Evolutionary conservation across 306 rosid species (phyloP), one percentile per base, ranked within the genome.

Genomic region (Rubus idaeus): DNA sequence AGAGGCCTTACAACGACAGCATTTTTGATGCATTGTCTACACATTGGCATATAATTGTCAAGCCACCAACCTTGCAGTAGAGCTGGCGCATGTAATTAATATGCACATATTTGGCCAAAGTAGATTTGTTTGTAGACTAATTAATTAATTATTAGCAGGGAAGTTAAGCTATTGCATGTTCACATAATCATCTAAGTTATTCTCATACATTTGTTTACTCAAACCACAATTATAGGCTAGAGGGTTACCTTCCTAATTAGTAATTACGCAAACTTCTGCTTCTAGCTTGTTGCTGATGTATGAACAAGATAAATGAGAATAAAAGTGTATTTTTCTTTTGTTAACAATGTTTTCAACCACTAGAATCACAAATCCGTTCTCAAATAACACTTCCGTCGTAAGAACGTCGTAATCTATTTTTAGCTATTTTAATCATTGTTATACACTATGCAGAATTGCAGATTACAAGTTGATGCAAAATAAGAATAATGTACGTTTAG

Each of bases 41-140:
- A 45, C 52, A n/a, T 14, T 41, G 16, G 2, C 51, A 42, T 60
- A 11, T 60, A 61, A 67, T n/a, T 21, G 52, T n/a, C 20, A 44
- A 30, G 4, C 37, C 71, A 68, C 71, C 71, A 68, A 44, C 39
- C 71, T 68, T 68, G 5, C 37, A 41, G 53, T 18, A 41, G 51
- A 66, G 71, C 51, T 66, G 71, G 71, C 30, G 10, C 49, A 5
- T n/a, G 53, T 44, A 67, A 44, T 11, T 3, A 44, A 42, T 67
- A 40, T 4, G 17, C 35, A 2, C 16, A 67, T 21, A 42, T 18
- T 11, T 20, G 6, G 52, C n/a, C 49, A n/a, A 42, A 61, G 30
- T 66, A 18, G 14, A n/a, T 40, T 66, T 67, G 13, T 10, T n/a
- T 42, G 6, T 68, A n/a, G 9, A 21, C 52, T 20, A n/a, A n/a